Conservation (phyloP, 257 asterid species). For the Solanum raphanifolium region DNA sequence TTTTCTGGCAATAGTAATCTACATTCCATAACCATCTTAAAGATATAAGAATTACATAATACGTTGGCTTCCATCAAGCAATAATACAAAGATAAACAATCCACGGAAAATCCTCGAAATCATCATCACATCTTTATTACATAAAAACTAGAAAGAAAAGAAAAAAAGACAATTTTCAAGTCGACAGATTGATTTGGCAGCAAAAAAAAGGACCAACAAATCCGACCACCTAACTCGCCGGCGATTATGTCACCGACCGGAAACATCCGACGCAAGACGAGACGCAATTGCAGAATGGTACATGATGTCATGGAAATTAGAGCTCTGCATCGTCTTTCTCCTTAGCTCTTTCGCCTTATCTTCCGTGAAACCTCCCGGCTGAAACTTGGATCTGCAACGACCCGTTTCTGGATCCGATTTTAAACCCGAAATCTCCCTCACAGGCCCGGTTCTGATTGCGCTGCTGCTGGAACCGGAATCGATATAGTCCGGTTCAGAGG, state of each 20-base stretch:
- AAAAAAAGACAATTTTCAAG: not conserved
- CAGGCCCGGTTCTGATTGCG: not conserved
- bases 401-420: not conserved
- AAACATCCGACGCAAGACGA: conserved; percentile 65
- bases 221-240: not conserved
- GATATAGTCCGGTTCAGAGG: conserved; percentile 54
- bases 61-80: not conserved
- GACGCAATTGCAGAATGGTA: conserved; percentile 73
- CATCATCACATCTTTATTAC: not conserved
- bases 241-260: conserved; percentile 2
- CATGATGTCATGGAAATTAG: conserved; percentile 52
- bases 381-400: conserved; percentile 23
- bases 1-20: not conserved
- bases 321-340: conserved; percentile 34
- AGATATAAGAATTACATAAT: not conserved
- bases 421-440: not conserved
- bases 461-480: not conserved
- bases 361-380: conserved; percentile 45
- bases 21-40: not conserved
- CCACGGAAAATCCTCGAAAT: not conserved
- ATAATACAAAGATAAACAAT: not conserved
- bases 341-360: conserved; percentile 62
- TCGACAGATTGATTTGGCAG: conserved; percentile 12
- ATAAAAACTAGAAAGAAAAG: not conserved
- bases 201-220: not conserved